Evolutionary conservation across 441 rosid species (phyloP).

Genomic region (Brassica hybrid): DNA sequence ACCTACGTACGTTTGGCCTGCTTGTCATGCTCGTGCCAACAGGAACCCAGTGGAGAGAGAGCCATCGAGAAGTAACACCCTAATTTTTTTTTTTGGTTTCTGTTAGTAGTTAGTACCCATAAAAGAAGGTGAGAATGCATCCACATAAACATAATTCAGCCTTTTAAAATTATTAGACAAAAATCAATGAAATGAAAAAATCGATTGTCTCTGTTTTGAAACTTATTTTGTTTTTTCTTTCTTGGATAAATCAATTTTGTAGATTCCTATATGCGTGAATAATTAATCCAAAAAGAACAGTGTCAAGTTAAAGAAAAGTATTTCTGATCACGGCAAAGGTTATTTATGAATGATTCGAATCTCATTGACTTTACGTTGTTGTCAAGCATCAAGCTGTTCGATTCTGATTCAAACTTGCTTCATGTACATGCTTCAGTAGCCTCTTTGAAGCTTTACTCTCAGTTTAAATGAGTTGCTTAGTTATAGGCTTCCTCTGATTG

Average conservation of each 20-base stretch:
- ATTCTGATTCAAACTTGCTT: neutral
- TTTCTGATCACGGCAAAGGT: neutral
- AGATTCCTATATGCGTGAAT: no score
- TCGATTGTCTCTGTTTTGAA: neutral
- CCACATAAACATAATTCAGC: conserved; percentile 16
- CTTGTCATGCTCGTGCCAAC: conserved; percentile 23
- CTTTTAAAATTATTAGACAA: neutral
- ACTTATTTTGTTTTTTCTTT: neutral
- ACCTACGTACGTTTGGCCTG: conserved; percentile 21
- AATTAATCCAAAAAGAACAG: neutral
- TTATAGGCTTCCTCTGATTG: no score
- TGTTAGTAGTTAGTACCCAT: conserved; percentile 19
- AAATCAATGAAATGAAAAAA: neutral
- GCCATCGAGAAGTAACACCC: conserved; percentile 26
- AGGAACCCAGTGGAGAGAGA: conserved; percentile 11
- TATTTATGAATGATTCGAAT: conserved; percentile 10
- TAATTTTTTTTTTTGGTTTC: conserved; percentile 1
- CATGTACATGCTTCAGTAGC: neutral
- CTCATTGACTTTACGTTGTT: neutral
- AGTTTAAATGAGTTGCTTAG: no score
- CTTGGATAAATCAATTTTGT: neutral
- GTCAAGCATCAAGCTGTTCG: conserved; percentile 10
- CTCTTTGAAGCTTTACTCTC: neutral
- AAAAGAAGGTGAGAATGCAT: neutral
- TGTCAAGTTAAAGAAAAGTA: neutral